Conservation (phyloP, 1,139 yeast genomes). For the Taphrina communis region DNA sequence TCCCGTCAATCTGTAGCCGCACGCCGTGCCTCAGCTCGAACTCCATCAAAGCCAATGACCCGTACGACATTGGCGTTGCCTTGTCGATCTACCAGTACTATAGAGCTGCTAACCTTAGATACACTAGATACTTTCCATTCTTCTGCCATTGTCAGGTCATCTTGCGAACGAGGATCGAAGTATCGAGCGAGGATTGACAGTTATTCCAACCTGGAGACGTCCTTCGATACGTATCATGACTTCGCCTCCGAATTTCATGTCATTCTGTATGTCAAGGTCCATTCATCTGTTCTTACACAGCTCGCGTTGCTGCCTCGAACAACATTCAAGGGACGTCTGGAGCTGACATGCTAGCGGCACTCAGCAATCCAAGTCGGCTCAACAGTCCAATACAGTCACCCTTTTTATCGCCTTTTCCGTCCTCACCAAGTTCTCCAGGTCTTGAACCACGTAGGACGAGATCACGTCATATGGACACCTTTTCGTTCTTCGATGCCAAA, state of each 20-base stretch:
- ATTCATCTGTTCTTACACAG: neutral
- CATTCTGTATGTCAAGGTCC: slow-evolving; percentile 25
- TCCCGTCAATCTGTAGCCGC: slow-evolving; percentile 5
- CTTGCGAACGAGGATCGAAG: neutral
- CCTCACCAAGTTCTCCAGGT: slow-evolving; percentile 35
- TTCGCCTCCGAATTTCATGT: slow-evolving; percentile 38
- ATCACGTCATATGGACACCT: slow-evolving; percentile 39
- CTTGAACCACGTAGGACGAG: slow-evolving; percentile 37
- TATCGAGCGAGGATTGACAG: neutral
- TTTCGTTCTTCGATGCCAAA: slow-evolving; percentile 38
- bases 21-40: slow-evolving; percentile 6
- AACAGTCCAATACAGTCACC: slow-evolving; percentile 37
- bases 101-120: too few species aligned
- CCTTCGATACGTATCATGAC: slow-evolving; percentile 14
- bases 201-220: slow-evolving; percentile 5
- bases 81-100: too few species aligned
- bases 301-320: neutral
- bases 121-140: too few species aligned
- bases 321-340: neutral
- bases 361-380: slow-evolving; percentile 30
- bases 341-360: slow-evolving; percentile 25
- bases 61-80: slow-evolving; percentile 13
- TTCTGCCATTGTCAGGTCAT: too few species aligned
- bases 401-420: slow-evolving; percentile 36
- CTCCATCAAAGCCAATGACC: slow-evolving; percentile 3